Base-by-base conservation (phyloP, 148 eudicot species). In the Agrostemma githago region DNA sequence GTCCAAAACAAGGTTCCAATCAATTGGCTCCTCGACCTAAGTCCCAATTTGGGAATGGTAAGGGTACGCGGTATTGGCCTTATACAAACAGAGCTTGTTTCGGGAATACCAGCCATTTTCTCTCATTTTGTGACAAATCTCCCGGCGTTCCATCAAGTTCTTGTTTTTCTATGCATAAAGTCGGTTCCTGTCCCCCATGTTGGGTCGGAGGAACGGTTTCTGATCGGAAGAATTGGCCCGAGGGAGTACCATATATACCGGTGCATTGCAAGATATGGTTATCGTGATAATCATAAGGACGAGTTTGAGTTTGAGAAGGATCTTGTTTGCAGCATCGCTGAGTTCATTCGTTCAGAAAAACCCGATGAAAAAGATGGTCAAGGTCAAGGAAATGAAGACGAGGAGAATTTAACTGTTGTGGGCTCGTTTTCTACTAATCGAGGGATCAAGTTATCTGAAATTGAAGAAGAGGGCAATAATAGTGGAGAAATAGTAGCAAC, bases 71-170 rank as follows among this genome's bases (percentile, higher is more conserved):
- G 99, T 41, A 86, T 95, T 40, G 99, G 99, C 46, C 88, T 95
- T 16, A 83, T 95, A 20, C 90, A 90, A 76, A 92, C 99, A 0
- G 99, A 92, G 84, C 98, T 95, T 41, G 97, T 95, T 12, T 84
- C 98, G 0, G 97, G 98, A n/a, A 86, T 95, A 77, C 98, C 98
- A 0, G 92, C 98, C 26, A 90, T 95, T 75, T 95, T 95, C 86
- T 92, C 98, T 5, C 98, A 95, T 61, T 92, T 95, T 60, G 93
- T 95, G 66, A 92, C 98, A 46, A 95, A 95, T 66, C 92, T 95
- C 39, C 98, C 97, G 0, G 98, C 98, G 53, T 95, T 95, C 80
- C 98, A 95, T 76, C 97, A 95, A 71, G 90, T 95, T 42, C 76
- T 95, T 6, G 91, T 95, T 68, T 87, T 92, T 80, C 77, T 90